Conservation (phyloP, 75 land plant species). For the Chamaecyparis obtusa region DNA sequence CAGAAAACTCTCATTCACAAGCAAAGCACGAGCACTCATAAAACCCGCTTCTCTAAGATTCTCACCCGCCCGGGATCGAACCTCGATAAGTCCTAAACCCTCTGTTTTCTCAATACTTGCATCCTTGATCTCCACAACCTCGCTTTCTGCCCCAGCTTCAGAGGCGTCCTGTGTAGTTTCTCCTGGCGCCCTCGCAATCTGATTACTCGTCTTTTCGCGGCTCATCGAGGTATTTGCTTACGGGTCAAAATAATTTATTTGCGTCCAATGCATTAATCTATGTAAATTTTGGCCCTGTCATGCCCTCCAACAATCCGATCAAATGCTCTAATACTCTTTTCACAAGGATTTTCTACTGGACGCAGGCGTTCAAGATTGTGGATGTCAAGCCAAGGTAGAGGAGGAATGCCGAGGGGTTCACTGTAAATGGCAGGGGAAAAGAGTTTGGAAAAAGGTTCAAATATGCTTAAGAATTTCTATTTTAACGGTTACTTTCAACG, state of each 20-base stretch:
- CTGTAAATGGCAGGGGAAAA: not conserved
- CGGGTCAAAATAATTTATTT: no score
- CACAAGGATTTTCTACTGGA: not conserved
- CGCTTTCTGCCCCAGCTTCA: not conserved
- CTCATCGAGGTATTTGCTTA: not conserved
- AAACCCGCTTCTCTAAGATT: not conserved
- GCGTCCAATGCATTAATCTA: not conserved
- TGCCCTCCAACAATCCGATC: not conserved
- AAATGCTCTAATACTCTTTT: not conserved
- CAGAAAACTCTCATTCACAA: not conserved
- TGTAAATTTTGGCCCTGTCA: not conserved
- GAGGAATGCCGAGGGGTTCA: not conserved
- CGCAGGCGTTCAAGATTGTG: not conserved
- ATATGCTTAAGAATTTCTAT: not conserved
- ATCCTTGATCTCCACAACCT: not conserved
- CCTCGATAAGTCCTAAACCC: not conserved
- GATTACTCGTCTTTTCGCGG: not conserved
- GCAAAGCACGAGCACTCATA: constrained; percentile 3
- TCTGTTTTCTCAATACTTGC: not conserved
- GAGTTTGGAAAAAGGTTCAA: not conserved
- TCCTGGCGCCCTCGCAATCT: not conserved
- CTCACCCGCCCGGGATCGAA: not conserved
- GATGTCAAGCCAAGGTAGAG: not conserved
- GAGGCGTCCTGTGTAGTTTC: not conserved
- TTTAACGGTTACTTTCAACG: not conserved